These are phyloP conservation scores for Stachybotrys chartarum DNA, from an alignment of 2,329 filamentous ascomycete genomes.

Conservation along the genomic window DNA sequence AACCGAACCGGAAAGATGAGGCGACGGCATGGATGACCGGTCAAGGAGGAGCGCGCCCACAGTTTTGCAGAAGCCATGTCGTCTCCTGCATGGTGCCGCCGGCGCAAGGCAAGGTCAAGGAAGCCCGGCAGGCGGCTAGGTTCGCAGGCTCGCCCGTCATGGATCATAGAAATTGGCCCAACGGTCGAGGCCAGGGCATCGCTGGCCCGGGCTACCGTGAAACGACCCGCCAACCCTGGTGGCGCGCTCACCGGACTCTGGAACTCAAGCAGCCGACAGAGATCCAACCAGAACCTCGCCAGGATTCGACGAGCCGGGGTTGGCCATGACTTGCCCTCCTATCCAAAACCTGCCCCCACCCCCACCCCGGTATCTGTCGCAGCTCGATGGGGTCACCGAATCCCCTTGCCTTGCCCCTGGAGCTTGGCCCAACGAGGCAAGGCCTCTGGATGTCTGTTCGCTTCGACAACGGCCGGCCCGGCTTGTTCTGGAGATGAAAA, in stretches of 20 bases:
- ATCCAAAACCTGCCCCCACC: not conserved
- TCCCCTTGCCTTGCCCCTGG: not conserved
- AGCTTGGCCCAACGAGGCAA: not conserved
- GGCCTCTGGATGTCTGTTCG: not conserved
- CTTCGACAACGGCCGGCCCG: not conserved
- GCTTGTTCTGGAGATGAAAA: not conserved
- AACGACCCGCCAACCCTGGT: constrained; percentile 11
- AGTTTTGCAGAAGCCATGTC: not conserved
- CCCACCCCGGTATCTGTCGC: not conserved
- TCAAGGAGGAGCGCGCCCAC: not conserved
- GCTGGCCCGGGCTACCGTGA: constrained; percentile 1
- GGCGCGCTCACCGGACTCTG: constrained; percentile 19
- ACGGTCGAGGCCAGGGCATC: not conserved
- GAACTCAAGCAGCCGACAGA: constrained; percentile 9
- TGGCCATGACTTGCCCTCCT: not conserved
- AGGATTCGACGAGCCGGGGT: not conserved
- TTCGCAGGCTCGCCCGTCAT: not conserved
- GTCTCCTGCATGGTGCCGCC: not conserved
- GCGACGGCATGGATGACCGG: not conserved
- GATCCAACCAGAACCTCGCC: not conserved
- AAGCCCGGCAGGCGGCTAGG: not conserved
- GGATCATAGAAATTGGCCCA: not conserved
- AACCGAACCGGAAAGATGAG: not conserved
- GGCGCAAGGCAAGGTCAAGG: not conserved
- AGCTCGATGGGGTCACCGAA: not conserved